Evolutionary conservation across 2,329 filamentous ascomycete genomes (phyloP).

Genomic region (Alternaria postmessia): DNA sequence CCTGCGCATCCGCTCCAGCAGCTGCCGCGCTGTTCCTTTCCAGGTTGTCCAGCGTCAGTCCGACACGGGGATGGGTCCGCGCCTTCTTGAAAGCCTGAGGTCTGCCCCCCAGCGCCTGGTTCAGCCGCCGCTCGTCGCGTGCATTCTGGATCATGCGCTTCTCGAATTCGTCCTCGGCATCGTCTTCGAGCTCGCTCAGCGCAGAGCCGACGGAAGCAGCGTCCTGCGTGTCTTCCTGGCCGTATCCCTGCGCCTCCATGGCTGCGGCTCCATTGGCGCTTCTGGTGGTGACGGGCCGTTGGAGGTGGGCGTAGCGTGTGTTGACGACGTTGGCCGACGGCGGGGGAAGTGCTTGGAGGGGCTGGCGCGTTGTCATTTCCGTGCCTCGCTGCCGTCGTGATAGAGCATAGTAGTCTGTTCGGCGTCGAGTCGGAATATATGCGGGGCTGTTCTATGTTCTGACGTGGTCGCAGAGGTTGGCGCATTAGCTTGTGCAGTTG

Average conservation of each 20-base stretch:
- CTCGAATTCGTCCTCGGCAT: constrained; percentile 56
- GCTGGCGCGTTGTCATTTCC: constrained; percentile 47
- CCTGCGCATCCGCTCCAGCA: constrained; percentile 23
- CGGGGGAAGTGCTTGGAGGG: constrained; percentile 45
- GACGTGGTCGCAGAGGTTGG: constrained; percentile 5
- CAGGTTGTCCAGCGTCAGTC: constrained; percentile 55
- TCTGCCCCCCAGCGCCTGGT: constrained; percentile 44
- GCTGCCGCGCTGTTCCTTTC: constrained; percentile 45
- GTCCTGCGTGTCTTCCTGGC: constrained; percentile 34
- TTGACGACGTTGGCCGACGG: constrained; percentile 35
- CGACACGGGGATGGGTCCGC: constrained; percentile 50
- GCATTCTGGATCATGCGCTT: constrained; percentile 55
- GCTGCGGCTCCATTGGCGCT: constrained; percentile 28
- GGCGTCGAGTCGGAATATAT: neutral
- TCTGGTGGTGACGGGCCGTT: constrained; percentile 16
- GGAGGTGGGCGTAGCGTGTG: constrained; percentile 36
- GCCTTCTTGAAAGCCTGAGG: constrained; percentile 55
- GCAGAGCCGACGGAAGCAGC: constrained; percentile 40
- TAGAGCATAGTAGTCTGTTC: constrained; percentile 25
- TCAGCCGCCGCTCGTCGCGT: constrained; percentile 53
- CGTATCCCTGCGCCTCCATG: constrained; percentile 31
- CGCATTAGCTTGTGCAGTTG: constrained; percentile 23
- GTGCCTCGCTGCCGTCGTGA: constrained; percentile 12
- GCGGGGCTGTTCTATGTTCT: constrained; percentile 9
- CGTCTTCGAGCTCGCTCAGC: constrained; percentile 53